These are phyloP conservation scores for Microstegium vimineum DNA, from an alignment of 176 grass and related monocot genomes.

Conservation along the genomic window DNA sequence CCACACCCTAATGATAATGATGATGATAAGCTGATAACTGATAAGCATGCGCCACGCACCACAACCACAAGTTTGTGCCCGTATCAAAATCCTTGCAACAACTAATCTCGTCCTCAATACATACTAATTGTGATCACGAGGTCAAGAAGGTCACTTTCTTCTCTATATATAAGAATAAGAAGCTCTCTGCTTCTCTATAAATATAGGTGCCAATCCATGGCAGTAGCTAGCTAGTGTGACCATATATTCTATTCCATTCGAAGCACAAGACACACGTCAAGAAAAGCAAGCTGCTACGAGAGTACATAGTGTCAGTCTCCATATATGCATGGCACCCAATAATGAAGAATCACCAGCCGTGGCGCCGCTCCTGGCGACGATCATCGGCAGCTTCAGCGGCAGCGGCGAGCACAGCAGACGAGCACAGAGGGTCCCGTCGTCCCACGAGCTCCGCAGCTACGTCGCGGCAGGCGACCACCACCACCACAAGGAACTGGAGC, in stretches of 20 bases:
- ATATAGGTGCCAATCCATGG: slow-evolving; percentile 36
- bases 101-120: slow-evolving; percentile 25
- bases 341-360: slow-evolving; percentile 16
- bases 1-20: too few relatives aligned
- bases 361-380: slow-evolving; percentile 23
- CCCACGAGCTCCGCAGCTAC: slow-evolving; percentile 32
- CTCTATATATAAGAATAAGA: too few relatives aligned
- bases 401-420: background rate
- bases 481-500: background rate
- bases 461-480: background rate
- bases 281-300: too few relatives aligned
- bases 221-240: background rate
- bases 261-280: background rate
- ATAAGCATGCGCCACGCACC: slow-evolving; percentile 19
- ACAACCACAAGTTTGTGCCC: background rate
- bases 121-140: slow-evolving; percentile 1
- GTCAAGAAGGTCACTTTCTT: background rate
- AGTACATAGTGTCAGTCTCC: rapidly evolving
- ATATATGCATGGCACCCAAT: slow-evolving; percentile 20
- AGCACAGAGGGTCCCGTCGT: slow-evolving; percentile 42
- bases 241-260: background rate
- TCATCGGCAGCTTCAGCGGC: slow-evolving; percentile 32
- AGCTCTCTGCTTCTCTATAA: slow-evolving; percentile 22
- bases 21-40: slow-evolving; percentile 22
- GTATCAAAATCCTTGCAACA: slow-evolving; percentile 39